Evolutionary conservation across 2,329 filamentous ascomycete species (phyloP).

Genomic region (Seiridium cupressi): DNA sequence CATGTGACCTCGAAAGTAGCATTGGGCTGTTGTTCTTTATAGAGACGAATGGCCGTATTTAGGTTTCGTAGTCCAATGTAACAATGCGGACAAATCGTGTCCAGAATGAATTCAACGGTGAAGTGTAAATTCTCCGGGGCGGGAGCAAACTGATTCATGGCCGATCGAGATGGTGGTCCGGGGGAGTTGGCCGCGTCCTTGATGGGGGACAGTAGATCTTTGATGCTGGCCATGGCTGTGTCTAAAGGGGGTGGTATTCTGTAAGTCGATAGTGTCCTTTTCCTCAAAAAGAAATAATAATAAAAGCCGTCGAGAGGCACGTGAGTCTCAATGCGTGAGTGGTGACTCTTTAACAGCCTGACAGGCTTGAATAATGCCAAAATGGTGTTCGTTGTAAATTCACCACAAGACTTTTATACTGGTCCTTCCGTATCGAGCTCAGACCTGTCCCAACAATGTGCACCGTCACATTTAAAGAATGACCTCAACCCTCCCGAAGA

Average conservation of each 20-base stretch:
- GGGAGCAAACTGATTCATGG: not conserved
- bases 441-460: no score
- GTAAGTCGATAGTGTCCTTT: not conserved
- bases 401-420: not conserved
- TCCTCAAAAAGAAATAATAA: not conserved
- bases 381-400: no score
- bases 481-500: no score
- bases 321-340: no score
- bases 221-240: slow-evolving; percentile 24
- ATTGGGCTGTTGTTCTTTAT: slow-evolving; percentile 36
- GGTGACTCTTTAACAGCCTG: no score
- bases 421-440: not conserved
- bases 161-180: not conserved
- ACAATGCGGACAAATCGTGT: slow-evolving; percentile 52
- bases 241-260: not conserved
- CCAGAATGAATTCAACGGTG: slow-evolving; percentile 45
- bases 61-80: slow-evolving; percentile 48
- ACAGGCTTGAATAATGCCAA: no score
- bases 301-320: no score
- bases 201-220: slow-evolving; percentile 23
- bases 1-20: slow-evolving; percentile 45
- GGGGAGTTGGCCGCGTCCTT: slow-evolving; percentile 7
- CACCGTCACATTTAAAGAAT: no score
- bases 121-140: slow-evolving; percentile 26
- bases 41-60: slow-evolving; percentile 41